phyloP scores from a whole-genome alignment of 345 rosid genomes.

The Acer yangbiense region DNA sequence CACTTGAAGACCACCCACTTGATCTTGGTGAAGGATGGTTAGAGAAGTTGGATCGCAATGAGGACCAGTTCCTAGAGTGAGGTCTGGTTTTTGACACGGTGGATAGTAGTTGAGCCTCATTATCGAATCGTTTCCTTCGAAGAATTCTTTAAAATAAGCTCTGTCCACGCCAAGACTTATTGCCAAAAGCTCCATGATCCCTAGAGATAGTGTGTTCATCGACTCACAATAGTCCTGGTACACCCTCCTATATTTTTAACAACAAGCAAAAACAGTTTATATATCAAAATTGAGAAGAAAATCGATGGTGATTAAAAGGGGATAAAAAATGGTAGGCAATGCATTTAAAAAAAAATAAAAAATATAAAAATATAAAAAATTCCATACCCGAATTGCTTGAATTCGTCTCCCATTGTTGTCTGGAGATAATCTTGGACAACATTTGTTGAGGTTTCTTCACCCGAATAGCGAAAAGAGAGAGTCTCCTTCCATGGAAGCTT shows the following conservation, averaged over 20 bases:
- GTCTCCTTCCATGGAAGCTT: constrained; percentile 99
- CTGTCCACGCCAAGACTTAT: constrained; percentile 67
- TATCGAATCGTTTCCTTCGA: constrained; percentile 87
- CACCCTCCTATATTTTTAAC: constrained; percentile 45
- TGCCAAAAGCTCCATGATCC: constrained; percentile 91
- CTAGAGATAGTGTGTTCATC: constrained; percentile 80
- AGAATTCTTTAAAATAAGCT: constrained; percentile 62
- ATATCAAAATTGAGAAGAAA: not conserved
- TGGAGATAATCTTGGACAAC: constrained; percentile 60
- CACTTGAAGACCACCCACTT: constrained; percentile 94
- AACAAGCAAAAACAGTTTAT: constrained; percentile 2
- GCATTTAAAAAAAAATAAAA: not conserved
- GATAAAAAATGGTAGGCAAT: not conserved
- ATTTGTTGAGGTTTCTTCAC: constrained; percentile 40
- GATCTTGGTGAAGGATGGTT: constrained; percentile 97
- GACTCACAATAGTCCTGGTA: constrained; percentile 83
- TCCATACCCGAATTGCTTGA: constrained; percentile 64
- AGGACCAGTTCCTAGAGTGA: constrained; percentile 96
- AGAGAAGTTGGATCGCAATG: constrained; percentile 98
- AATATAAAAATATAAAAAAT: not conserved
- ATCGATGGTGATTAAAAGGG: not conserved
- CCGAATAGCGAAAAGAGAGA: constrained; percentile 68
- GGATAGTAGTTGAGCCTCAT: constrained; percentile 98
- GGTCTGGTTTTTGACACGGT: constrained; percentile 92
- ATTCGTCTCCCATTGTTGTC: constrained; percentile 66